Evolutionary conservation across 345 rosid species (phyloP), one percentile per base, ranked within the genome.

Genomic region (Corchorus capsularis): DNA sequence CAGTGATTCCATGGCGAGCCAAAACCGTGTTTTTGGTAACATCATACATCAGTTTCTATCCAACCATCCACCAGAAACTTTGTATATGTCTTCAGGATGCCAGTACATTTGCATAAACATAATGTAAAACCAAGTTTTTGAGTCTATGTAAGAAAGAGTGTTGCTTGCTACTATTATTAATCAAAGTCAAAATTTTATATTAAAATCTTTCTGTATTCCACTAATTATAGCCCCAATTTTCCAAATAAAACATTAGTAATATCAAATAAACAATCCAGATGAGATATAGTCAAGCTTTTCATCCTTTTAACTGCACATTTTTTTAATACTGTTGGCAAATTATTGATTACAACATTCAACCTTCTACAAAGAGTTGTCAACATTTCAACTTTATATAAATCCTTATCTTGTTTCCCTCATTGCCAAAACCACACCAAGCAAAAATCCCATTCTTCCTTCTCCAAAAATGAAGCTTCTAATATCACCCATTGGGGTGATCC

Each of bases 121-220:
- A 1, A n/a, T 47, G 68, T 73, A 73, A 73, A 65, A 69, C 8
- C 16, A 39, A 73, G 54, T 16, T 10, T 17, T n/a, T 12, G 9
- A 3, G 22, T 47, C 53, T 14, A 1, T 4, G 56, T 16, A 7
- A 17, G 35, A 55, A 63, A 17, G n/a, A n/a, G 12, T 54, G 71
- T 53, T 47, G 52, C 9, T 10, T 47, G 57, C 9, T 10, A 60
- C 1, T 5, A 14, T 72, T 69, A 47, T n/a, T 56, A 8, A 66
- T 59, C 32, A 59, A 54, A 68, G 65, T 43, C 71, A 75, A 85
- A 77, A 65, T 70, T 67, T 22, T 45, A 77, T 59, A 57, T 70
- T 73, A n/a, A 79, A 81, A 63, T 59, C 80, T 61, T 68, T 71
- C 80, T 81, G 82, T 82, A 70, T 15, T 76, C 86, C 86, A 75